These are phyloP conservation scores for Psidium guajava DNA, from an alignment of 345 rosid species.

Conservation along the genomic window DNA sequence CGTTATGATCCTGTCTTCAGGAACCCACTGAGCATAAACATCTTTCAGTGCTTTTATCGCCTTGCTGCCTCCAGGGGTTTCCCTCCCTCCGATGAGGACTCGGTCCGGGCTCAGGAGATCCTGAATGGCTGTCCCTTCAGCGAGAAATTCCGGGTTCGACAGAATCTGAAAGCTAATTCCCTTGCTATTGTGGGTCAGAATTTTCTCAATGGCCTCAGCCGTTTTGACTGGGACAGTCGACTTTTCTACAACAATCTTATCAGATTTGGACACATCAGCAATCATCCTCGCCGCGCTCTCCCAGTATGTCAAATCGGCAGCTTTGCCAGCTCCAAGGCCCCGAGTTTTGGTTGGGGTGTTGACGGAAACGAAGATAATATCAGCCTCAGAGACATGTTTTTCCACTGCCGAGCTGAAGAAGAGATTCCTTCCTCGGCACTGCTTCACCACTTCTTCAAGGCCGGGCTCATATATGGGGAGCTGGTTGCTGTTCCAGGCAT, in stretches of 20 bases:
- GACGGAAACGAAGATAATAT: constrained; percentile 69
- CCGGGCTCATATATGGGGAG: constrained; percentile 71
- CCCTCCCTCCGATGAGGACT: constrained; percentile 79
- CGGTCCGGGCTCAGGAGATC: constrained; percentile 69
- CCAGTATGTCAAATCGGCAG: constrained; percentile 84
- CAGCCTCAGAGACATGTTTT: constrained; percentile 64
- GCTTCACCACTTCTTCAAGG: constrained; percentile 56
- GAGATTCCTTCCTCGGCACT: constrained; percentile 59
- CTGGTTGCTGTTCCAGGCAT: constrained; percentile 58
- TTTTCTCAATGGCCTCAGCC: constrained; percentile 78
- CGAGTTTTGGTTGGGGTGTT: constrained; percentile 76
- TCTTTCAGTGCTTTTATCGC: constrained; percentile 55
- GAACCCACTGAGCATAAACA: constrained; percentile 84
- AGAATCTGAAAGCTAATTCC: constrained; percentile 80
- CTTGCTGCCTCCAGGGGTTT: constrained; percentile 54
- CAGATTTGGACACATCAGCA: constrained; percentile 65
- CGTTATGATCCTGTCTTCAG: constrained; percentile 46
- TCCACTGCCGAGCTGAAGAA: constrained; percentile 73
- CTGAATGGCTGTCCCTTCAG: constrained; percentile 73
- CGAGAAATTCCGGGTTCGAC: constrained; percentile 83
- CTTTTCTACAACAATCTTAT: constrained; percentile 84
- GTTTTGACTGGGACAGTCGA: constrained; percentile 86
- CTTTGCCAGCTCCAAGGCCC: constrained; percentile 85
- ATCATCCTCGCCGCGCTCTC: constrained; percentile 87
- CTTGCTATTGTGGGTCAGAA: constrained; percentile 64